Evolutionary conservation across 1,139 yeast genomes (phyloP).

Genomic region (Debaryomycetaceae sp.): DNA sequence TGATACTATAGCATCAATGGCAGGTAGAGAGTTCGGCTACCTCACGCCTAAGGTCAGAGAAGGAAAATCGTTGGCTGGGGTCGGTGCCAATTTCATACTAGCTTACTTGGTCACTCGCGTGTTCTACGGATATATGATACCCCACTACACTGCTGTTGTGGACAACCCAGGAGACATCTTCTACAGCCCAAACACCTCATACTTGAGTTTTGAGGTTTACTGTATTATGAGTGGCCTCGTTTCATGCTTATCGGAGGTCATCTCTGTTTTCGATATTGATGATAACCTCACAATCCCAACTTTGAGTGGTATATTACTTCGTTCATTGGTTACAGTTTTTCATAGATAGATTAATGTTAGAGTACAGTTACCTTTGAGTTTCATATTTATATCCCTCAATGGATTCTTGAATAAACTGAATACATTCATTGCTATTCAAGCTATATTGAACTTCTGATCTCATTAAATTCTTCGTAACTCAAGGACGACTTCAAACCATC

Average conservation of each 20-base stretch:
- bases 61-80: slow-evolving; percentile 85
- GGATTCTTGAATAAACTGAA: too few species aligned
- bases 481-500: slow-evolving; percentile 34
- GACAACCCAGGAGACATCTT: slow-evolving; percentile 52
- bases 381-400: too few species aligned
- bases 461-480: slow-evolving; percentile 23
- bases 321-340: neutral
- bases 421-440: too few species aligned
- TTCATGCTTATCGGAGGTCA: slow-evolving; percentile 86
- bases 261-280: slow-evolving; percentile 70
- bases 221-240: slow-evolving; percentile 70
- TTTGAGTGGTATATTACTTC: neutral
- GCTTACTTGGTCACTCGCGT: slow-evolving; percentile 65
- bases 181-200: slow-evolving; percentile 64
- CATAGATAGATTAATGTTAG: neutral
- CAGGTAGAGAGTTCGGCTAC: slow-evolving; percentile 81
- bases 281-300: slow-evolving; percentile 71
- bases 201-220: slow-evolving; percentile 46
- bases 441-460: slow-evolving; percentile 9
- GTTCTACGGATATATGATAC: slow-evolving; percentile 71
- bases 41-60: slow-evolving; percentile 73
- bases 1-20: slow-evolving; percentile 93
- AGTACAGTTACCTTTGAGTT: too few species aligned
- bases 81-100: slow-evolving; percentile 72
- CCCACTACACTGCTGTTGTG: slow-evolving; percentile 44